Evolutionary conservation across 2,329 filamentous ascomycete genomes (phyloP).

Genomic region (Alternaria arborescens): DNA sequence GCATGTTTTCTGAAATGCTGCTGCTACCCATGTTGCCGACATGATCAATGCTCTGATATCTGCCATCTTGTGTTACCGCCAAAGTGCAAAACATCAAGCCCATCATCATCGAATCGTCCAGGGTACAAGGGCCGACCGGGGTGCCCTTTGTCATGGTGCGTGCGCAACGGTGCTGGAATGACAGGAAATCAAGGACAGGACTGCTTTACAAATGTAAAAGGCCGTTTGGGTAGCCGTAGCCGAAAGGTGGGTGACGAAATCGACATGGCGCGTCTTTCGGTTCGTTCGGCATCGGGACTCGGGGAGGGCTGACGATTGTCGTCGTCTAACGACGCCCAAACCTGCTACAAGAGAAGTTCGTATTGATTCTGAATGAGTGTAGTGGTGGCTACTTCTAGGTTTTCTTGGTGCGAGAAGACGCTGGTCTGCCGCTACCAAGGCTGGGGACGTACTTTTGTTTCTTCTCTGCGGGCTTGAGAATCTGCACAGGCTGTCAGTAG

Average conservation of each 20-base stretch:
- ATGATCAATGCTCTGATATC: conserved; percentile 12
- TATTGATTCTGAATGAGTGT: conserved; percentile 49
- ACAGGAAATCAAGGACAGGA: conserved; percentile 31
- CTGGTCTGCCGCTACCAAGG: conserved; percentile 74
- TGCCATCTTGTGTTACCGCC: conserved; percentile 36
- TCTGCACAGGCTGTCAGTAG: conserved; percentile 62
- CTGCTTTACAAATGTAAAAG: conserved; percentile 41
- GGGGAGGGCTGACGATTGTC: conserved; percentile 44
- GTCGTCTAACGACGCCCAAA: conserved; percentile 86
- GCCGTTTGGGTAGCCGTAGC: conserved; percentile 42
- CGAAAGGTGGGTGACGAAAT: conserved; percentile 46
- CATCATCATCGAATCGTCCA: conserved; percentile 23
- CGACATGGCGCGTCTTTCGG: conserved; percentile 43
- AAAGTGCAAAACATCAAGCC: conserved; percentile 30
- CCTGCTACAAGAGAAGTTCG: conserved; percentile 74
- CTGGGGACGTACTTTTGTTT: conserved; percentile 99
- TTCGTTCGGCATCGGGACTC: conserved; percentile 42
- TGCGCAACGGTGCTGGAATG: conserved; percentile 31
- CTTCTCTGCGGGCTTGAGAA: conserved; percentile 99
- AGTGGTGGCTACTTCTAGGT: conserved; percentile 65
- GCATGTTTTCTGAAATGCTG: conserved; percentile 7
- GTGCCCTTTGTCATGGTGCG: conserved; percentile 10
- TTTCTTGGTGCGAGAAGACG: conserved; percentile 75
- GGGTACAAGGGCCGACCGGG: conserved; percentile 13
- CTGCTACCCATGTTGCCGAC: conserved; percentile 3